phyloP scores from a whole-genome alignment of 2,329 filamentous ascomycete species.

The Thelonectria olida region DNA sequence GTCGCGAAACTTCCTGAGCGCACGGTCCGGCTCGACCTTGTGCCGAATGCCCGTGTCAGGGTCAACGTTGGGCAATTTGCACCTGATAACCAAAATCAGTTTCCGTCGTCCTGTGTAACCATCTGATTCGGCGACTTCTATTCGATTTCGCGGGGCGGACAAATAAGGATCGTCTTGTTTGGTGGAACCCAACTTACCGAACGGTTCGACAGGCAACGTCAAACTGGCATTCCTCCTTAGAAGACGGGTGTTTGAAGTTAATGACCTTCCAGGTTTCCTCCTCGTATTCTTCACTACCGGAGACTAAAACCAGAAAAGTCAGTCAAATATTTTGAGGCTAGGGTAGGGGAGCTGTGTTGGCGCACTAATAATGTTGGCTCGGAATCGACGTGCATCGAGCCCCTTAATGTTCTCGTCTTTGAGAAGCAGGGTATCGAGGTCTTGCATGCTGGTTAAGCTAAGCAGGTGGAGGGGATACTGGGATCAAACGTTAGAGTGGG shows the following conservation, averaged over 20 bases:
- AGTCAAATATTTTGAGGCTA: neutral
- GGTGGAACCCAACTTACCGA: conserved; percentile 51
- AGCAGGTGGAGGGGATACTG: conserved; percentile 77
- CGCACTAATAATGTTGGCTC: conserved; percentile 75
- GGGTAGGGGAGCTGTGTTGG: neutral
- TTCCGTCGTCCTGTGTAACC: neutral
- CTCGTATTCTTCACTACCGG: conserved; percentile 69
- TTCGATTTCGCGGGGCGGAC: neutral
- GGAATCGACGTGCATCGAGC: conserved; percentile 71
- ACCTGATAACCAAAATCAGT: conserved; percentile 54
- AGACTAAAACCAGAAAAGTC: conserved; percentile 53
- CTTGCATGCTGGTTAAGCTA: conserved; percentile 70
- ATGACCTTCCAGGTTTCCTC: conserved; percentile 77
- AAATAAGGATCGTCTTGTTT: neutral
- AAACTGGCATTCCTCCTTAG: conserved; percentile 47
- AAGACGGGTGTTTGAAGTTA: conserved; percentile 54
- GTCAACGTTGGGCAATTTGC: conserved; percentile 77
- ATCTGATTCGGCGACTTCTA: neutral
- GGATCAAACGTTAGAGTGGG: conserved; percentile 11
- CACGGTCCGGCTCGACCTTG: conserved; percentile 63
- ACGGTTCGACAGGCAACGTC: conserved; percentile 72
- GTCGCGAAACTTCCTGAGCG: conserved; percentile 65
- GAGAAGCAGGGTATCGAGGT: conserved; percentile 66
- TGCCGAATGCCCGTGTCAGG: conserved; percentile 67
- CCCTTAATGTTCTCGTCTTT: conserved; percentile 57